Base-by-base conservation (phyloP, 2,329 filamentous ascomycete genomes). In the Botrytis pseudocinerea region DNA sequence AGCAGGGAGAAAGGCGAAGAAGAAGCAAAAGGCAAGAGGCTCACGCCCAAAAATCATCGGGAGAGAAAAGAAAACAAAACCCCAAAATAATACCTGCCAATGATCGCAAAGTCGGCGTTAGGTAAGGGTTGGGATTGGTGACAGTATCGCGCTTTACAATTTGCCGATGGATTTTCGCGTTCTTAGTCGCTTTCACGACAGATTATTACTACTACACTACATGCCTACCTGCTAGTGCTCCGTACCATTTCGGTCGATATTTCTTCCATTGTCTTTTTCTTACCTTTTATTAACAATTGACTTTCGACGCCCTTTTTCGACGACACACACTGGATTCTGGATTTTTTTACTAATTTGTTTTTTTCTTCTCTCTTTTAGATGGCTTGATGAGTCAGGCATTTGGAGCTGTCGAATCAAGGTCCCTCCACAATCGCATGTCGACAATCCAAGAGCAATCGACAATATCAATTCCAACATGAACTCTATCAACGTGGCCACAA, bases 381-480 rank as follows among this genome's bases (percentile, higher is more conserved):
- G 79, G 78, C 78, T 81, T 69, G 78, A 80, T 66, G 78, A 78
- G 57, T 78, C 75, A 62, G 77, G 78, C 60, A 78, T 79, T 70
- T 79, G 76, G 78, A 78, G 77, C 69, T 81, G 80, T 78, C 79
- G 79, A 73, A 81, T 81, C 72, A 80, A 80, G 73, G 73, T 80
- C 5, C 75, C 78, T 42, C 65, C 76, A 14, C 75, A 76, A 18
- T 48, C 69, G 40, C 70, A 72, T 61, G 38, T 28, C 70, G 72
- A 77, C 51, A 61, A 38, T 35, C 61, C 74, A 28, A 73, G 73
- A 66, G 25, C 72, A 9, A 12, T 65, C 25, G 70, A 76, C 38
- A 70, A 70, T 59, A 69, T 42, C 28, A 59, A 63, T 54, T 44
- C 70, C 25, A 63, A 42, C 61, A 68, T 59, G 38, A 25, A 25